Evolutionary conservation across 2,329 filamentous ascomycete genomes (phyloP), one percentile per base, ranked within the genome.

Genomic region (Gaeumannomyces tritici): DNA sequence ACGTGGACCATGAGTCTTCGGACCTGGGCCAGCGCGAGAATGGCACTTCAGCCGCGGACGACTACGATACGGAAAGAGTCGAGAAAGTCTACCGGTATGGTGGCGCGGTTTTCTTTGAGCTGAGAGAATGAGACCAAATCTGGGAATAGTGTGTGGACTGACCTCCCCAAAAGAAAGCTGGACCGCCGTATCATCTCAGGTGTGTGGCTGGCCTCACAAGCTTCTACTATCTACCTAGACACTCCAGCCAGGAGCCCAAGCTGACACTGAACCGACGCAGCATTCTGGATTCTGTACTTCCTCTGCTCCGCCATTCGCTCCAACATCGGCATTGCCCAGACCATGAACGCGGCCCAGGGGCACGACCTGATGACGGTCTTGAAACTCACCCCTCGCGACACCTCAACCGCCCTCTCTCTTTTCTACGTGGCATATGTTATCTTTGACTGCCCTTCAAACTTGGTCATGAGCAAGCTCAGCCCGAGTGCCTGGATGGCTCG

Each of bases 351-450:
- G 33, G 75, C 81, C 24, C 75, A 82, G 55, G 81, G 83, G 42
- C 91, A 96, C 71, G 88, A 95, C 71, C 84, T 96, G n/a, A 83
- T 83, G 67, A 83, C 84, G 2, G 82, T 89, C 51, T 82, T 96
- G 60, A 72, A 85, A 64, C 77, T 96, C 66, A 86, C 85, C 0
- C 75, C 87, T 12, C 89, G 89, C 69, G 88, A 96, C 74, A 87
- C 91, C 21, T 96, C 91, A 0, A 93, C 89, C 0, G 91, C 90
- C 59, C 78, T 96, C 54, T 90, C 92, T 4, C 80, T 96, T 21
- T 96, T 96, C 79, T 96, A 96, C 72, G 91, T 96, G 65, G 88
- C 90, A 70, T 96, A 96, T 74, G 91, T 96, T 64, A 75, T 96
- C 62, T 96, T 96, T 69, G 92, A 96, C 72, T 83, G 90, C 62